Percentiles rank a stretch among this genome's conserved stretches.
These are phyloP conservation scores for Backusella morwellensis DNA, from an alignment of 192 early-diverging fungal genomes.

Conservation along the genomic window DNA sequence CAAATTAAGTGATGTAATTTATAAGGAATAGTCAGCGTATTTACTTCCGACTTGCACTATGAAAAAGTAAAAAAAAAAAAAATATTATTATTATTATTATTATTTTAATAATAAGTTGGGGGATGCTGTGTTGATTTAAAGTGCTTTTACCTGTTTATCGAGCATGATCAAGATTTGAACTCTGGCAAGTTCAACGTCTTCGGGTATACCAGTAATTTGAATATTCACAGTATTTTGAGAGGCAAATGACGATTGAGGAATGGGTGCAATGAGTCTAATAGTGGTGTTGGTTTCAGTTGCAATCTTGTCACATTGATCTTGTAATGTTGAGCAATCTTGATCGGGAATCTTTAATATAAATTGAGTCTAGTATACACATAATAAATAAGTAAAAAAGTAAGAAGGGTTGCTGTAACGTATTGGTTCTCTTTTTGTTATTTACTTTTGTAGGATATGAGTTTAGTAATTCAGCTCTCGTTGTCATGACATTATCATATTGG, in stretches of 20 bases:
- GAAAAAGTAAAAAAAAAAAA: constrained; percentile 13
- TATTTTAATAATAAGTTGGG: neutral
- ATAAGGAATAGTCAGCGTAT: constrained; percentile 40
- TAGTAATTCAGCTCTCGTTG: constrained; percentile 23
- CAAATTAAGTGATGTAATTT: constrained; percentile 71
- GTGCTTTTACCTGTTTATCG: constrained; percentile 49
- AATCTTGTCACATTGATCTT: constrained; percentile 16
- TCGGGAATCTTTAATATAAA: constrained; percentile 12
- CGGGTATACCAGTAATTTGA: constrained; percentile 29
- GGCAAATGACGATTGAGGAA: constrained; percentile 15
- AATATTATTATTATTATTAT: neutral
- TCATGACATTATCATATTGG: constrained; percentile 3
- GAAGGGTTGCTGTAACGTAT: neutral
- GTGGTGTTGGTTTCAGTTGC: constrained; percentile 16
- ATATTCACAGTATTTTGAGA: constrained; percentile 29
- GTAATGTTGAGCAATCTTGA: neutral
- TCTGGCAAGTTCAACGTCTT: constrained; percentile 19
- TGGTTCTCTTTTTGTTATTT: constrained; percentile 3
- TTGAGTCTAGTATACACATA: constrained; percentile 12
- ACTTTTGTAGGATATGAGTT: constrained; percentile 30
- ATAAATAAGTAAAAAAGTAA: constrained; percentile 1
- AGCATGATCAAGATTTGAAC: constrained; percentile 38
- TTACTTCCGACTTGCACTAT: constrained; percentile 43
- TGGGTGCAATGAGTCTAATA: neutral
- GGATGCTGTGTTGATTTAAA: constrained; percentile 32